Conservation (phyloP, 352 stramenopile genomes). For the Pythium phragmiticola region DNA sequence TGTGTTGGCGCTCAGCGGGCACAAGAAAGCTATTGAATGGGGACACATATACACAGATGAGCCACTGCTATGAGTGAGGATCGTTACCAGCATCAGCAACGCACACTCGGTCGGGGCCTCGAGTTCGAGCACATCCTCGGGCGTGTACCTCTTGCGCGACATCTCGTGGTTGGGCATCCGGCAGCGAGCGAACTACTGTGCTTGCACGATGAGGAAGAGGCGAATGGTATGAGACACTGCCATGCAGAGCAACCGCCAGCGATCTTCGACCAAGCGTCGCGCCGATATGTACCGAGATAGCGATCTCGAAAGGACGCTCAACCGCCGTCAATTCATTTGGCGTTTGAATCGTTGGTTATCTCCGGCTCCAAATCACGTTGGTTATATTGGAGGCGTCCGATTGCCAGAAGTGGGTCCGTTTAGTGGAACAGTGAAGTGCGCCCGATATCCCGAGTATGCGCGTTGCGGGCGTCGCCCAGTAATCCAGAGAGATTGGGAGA, state of each 20-base stretch:
- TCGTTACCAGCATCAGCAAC: slow-evolving; percentile 12
- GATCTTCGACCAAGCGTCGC: slow-evolving; percentile 21
- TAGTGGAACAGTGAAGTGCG: slow-evolving; percentile 18
- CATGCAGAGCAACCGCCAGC: slow-evolving; percentile 7
- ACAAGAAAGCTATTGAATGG: slow-evolving; percentile 83
- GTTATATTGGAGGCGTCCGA: slow-evolving; percentile 15
- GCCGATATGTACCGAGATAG: slow-evolving; percentile 9
- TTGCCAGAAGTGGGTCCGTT: slow-evolving; percentile 27
- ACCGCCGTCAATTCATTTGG: slow-evolving; percentile 26
- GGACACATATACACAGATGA: not conserved
- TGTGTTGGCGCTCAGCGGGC: slow-evolving; percentile 91
- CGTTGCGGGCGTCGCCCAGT: slow-evolving; percentile 8
- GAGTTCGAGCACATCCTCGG: slow-evolving; percentile 80
- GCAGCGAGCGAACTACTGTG: no score
- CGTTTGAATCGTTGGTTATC: slow-evolving; percentile 30
- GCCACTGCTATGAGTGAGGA: not conserved
- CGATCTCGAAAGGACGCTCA: slow-evolving; percentile 16
- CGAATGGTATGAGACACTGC: not conserved
- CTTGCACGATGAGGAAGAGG: not conserved
- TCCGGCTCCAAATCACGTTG: slow-evolving; percentile 2
- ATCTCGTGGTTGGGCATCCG: slow-evolving; percentile 33
- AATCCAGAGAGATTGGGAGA: slow-evolving; percentile 1
- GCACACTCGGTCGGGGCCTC: slow-evolving; percentile 73
- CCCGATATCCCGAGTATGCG: slow-evolving; percentile 23
- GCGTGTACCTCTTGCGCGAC: slow-evolving; percentile 76